Conservation (phyloP, 2,329 filamentous ascomycete species). For the Ophiostoma novo-ulmi region DNA sequence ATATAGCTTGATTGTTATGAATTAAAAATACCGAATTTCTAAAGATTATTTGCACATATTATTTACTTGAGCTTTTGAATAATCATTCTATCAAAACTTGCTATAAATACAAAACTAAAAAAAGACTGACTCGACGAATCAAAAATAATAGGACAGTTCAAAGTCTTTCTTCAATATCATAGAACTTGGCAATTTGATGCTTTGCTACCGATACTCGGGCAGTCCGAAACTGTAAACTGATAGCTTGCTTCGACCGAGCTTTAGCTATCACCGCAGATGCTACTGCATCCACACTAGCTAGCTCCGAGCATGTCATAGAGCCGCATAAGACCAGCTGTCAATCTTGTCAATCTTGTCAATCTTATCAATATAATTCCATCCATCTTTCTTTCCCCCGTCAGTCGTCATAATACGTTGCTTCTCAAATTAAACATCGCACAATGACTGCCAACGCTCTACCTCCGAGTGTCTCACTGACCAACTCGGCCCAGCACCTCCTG, state of each 20-base stretch:
- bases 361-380: neutral
- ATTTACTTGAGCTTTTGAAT: too few species aligned
- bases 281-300: neutral
- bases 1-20: too few species aligned
- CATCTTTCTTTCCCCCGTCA: neutral
- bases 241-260: constrained; percentile 4
- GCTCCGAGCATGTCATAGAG: neutral
- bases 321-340: neutral
- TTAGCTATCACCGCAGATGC: constrained; percentile 4
- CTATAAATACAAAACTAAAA: too few species aligned
- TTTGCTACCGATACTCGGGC: too few species aligned
- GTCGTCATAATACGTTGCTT: neutral
- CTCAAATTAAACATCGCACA: neutral
- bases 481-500: constrained; percentile 23
- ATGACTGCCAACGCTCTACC: neutral
- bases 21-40: too few species aligned
- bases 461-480: constrained; percentile 7
- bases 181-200: too few species aligned
- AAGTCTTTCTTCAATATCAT: too few species aligned
- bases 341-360: neutral
- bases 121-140: too few species aligned
- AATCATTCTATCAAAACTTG: too few species aligned
- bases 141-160: too few species aligned
- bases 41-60: too few species aligned
- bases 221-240: neutral